These are phyloP conservation scores for Jimgerdemannia flammicorona DNA, from an alignment of 192 early-diverging fungal species.

Conservation along the genomic window DNA sequence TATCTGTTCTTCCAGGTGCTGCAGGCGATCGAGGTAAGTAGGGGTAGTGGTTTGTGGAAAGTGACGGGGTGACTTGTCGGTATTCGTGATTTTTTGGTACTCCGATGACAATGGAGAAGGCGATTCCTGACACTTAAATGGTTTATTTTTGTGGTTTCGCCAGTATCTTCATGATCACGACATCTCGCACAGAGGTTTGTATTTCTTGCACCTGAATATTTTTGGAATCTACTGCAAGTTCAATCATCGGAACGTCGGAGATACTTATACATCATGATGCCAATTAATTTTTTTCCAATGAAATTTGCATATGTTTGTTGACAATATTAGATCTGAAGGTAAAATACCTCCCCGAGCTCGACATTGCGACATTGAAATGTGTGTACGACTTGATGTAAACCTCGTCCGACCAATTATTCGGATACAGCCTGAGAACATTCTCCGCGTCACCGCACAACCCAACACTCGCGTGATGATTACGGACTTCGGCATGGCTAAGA, in stretches of 20 bases:
- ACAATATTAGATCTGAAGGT: constrained; percentile 39
- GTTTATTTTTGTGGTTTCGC: constrained; percentile 5
- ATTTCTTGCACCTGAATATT: not conserved
- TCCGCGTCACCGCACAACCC: constrained; percentile 43
- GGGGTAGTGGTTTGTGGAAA: not conserved
- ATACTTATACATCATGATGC: no score
- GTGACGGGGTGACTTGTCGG: not conserved
- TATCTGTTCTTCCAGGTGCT: constrained; percentile 72
- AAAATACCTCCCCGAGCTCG: not conserved
- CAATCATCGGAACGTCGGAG: constrained; percentile 17
- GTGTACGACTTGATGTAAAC: no score
- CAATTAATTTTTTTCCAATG: not conserved
- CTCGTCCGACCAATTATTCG: no score
- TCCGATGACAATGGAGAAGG: no score
- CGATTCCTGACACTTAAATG: not conserved
- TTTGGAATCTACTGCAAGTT: not conserved
- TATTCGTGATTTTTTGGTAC: not conserved
- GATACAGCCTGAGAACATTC: constrained; percentile 63
- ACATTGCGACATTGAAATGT: no score
- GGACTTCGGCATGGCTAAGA: constrained; percentile 90
- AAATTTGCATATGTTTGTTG: no score
- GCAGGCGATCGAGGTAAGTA: constrained; percentile 52
- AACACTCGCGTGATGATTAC: constrained; percentile 73
- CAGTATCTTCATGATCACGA: constrained; percentile 74
- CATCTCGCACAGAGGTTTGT: constrained; percentile 79